A percentile compares a stretch with the other conserved stretches of the same genome.
Conservation (phyloP, 2,329 filamentous ascomycete genomes). For the Aureobasidium pullulans region DNA sequence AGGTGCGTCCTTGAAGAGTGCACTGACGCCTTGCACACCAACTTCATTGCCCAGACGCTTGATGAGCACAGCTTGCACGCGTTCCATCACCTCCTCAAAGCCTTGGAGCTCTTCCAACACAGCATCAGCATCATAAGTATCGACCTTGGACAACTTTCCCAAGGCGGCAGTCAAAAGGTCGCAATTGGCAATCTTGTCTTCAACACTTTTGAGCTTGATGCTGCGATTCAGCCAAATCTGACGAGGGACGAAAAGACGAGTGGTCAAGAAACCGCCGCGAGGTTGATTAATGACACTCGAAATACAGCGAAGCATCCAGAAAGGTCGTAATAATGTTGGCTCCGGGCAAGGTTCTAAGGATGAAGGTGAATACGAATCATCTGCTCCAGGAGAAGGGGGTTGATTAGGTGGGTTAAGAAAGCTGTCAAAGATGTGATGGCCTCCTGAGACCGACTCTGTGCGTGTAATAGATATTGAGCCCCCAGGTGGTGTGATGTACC, state of each 20-base stretch:
- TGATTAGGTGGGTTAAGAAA: constrained; percentile 18
- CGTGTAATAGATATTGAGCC: background rate
- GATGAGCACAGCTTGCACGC: constrained; percentile 65
- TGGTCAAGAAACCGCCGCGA: constrained; percentile 84
- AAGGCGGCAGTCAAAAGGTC: constrained; percentile 86
- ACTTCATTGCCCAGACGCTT: constrained; percentile 93
- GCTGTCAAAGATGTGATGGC: constrained; percentile 73
- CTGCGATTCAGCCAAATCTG: constrained; percentile 93
- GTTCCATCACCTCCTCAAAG: constrained; percentile 77
- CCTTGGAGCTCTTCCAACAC: constrained; percentile 91
- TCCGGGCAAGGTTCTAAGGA: constrained; percentile 87
- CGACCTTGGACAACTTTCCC: constrained; percentile 61
- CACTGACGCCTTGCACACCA: constrained; percentile 66
- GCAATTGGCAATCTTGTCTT: constrained; percentile 90
- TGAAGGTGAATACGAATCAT: constrained; percentile 55
- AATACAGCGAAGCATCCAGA: constrained; percentile 93
- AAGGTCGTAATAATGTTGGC: constrained; percentile 82
- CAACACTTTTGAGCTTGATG: constrained; percentile 82
- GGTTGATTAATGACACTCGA: constrained; percentile 90
- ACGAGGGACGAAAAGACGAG: constrained; percentile 81
- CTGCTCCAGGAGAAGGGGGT: constrained; percentile 25
- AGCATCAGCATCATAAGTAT: constrained; percentile 84
- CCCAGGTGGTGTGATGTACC: constrained; percentile 6
- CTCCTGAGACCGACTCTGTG: constrained; percentile 45
- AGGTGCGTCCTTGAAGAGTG: constrained; percentile 64